Conservation (phyloP, 306 rosid species). For the Vigna radiata region DNA sequence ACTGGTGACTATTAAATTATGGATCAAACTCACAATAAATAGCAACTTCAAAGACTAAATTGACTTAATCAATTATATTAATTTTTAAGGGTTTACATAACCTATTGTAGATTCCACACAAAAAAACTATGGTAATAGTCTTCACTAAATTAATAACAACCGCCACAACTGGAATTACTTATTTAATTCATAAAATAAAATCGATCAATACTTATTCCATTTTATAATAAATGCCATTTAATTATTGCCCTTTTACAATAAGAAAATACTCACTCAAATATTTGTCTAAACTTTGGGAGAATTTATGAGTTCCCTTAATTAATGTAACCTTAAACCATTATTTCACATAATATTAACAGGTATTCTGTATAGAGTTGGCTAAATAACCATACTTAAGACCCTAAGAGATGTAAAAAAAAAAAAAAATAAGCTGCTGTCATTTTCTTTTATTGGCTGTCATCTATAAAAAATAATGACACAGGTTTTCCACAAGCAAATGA, state of each 20-base stretch:
- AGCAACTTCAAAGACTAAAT: neutral
- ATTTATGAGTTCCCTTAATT: neutral
- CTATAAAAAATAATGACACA: slow-evolving; percentile 21
- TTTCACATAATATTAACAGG: neutral
- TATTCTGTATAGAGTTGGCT: too few relatives aligned
- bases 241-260: neutral
- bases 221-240: neutral
- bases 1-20: neutral
- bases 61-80: neutral
- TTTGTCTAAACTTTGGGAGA: neutral
- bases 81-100: neutral
- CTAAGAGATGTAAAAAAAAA: neutral
- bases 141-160: neutral
- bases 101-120: too few relatives aligned
- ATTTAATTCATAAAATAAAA: neutral
- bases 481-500: slow-evolving; percentile 9
- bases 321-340: neutral
- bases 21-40: neutral
- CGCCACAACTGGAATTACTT: neutral
- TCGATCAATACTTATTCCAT: neutral
- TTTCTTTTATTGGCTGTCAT: slow-evolving; percentile 4
- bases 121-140: too few relatives aligned
- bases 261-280: neutral
- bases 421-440: neutral
- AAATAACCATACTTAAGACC: neutral